phyloP scores from a whole-genome alignment of 1,284 basidiomycete genomes.

The Cutaneotrichosporon sp. region DNA sequence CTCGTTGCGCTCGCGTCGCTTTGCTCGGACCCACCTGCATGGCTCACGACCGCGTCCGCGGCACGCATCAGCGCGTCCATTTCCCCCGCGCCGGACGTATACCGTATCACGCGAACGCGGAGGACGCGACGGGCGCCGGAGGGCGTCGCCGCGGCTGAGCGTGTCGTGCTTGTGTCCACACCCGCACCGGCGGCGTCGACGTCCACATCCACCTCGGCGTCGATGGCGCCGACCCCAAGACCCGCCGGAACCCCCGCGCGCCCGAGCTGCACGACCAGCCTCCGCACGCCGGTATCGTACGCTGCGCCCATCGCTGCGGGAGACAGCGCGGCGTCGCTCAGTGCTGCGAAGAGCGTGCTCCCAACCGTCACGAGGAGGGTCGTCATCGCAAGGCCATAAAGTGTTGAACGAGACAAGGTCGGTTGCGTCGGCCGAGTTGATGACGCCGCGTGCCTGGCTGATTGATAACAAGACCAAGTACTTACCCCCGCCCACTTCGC shows the following conservation, averaged over 20 bases:
- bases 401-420: too few relatives aligned
- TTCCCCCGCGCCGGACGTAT: constrained; percentile 60
- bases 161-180: too few relatives aligned
- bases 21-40: constrained; percentile 75
- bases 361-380: constrained; percentile 76
- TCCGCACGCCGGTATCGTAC: constrained; percentile 54
- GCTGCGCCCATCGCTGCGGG: constrained; percentile 57
- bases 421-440: too few relatives aligned
- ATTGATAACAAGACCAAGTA: neutral
- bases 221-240: constrained; percentile 23
- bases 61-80: constrained; percentile 56
- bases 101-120: constrained; percentile 61
- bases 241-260: constrained; percentile 49
- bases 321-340: constrained; percentile 63
- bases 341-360: constrained; percentile 73
- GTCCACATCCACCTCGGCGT: constrained; percentile 11
- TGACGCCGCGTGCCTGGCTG: neutral
- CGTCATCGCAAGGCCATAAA: neutral
- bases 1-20: neutral
- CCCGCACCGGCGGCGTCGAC: neutral
- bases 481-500: neutral
- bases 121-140: constrained; percentile 32
- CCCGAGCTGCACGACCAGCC: constrained; percentile 70
- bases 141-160: too few relatives aligned
- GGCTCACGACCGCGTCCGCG: constrained; percentile 78